Percentiles rank a stretch among this genome's conserved stretches.
Evolutionary conservation across 2,329 filamentous ascomycete species (phyloP).

Genomic region (Ceratocystiopsis brevicomis): DNA sequence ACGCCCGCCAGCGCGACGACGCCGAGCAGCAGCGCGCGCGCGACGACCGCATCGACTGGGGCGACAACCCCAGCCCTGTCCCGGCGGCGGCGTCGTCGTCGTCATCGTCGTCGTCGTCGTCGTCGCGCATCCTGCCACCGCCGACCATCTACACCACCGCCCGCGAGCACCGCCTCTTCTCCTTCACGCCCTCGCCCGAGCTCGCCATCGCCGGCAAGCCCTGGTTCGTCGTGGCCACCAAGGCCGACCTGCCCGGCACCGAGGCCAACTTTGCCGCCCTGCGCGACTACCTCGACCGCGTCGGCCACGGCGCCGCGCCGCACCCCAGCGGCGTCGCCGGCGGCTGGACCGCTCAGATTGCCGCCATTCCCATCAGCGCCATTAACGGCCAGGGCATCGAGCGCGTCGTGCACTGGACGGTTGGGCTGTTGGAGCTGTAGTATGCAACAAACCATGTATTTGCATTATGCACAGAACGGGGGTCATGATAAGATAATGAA

Average conservation of each 20-base stretch:
- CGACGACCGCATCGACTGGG: slow-evolving; percentile 36
- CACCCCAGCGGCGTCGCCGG: slow-evolving; percentile 53
- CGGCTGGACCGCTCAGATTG: slow-evolving; percentile 41
- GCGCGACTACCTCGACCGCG: slow-evolving; percentile 47
- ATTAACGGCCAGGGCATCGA: slow-evolving; percentile 73
- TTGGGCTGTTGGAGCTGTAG: slow-evolving; percentile 40
- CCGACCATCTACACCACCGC: slow-evolving; percentile 12
- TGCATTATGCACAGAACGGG: not conserved
- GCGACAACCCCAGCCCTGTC: slow-evolving; percentile 25
- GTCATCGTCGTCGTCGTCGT: too few relatives aligned
- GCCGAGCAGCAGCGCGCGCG: slow-evolving; percentile 47
- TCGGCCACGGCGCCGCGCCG: slow-evolving; percentile 40
- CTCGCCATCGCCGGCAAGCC: slow-evolving; percentile 81
- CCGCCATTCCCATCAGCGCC: slow-evolving; percentile 71
- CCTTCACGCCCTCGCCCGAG: slow-evolving; percentile 16
- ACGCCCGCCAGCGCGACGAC: slow-evolving; percentile 61
- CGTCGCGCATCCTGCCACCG: too few relatives aligned
- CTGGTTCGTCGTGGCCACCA: slow-evolving; percentile 91
- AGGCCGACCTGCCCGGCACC: slow-evolving; percentile 67
- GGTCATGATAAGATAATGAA: not conserved
- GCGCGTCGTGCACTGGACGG: slow-evolving; percentile 51
- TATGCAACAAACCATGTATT: slow-evolving; percentile 1
- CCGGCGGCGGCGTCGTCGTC: not conserved
- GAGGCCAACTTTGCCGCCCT: slow-evolving; percentile 57
- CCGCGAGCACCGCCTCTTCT: not conserved